These are phyloP conservation scores for Climacium dendroides DNA, from an alignment of 225 moss, liverwort and hornwort species.

Conservation along the genomic window DNA sequence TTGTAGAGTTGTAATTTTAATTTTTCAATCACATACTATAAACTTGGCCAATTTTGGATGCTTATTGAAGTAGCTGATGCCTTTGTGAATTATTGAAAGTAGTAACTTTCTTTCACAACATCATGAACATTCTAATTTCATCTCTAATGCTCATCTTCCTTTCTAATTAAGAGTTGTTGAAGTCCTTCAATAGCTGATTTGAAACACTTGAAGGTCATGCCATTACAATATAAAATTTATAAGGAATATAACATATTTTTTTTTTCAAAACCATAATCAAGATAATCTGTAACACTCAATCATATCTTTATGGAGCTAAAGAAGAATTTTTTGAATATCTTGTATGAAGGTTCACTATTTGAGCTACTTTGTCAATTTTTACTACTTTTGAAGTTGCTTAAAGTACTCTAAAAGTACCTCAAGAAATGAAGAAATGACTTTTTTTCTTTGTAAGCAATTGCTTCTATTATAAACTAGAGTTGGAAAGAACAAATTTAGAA, in stretches of 20 bases:
- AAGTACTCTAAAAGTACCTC: not conserved
- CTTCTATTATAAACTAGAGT: not conserved
- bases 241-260: fast-evolving
- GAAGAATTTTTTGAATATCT: not conserved
- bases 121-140: not conserved
- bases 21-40: fast-evolving
- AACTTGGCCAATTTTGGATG: not conserved
- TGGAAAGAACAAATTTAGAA: not conserved
- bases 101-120: not conserved
- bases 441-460: not conserved
- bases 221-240: not conserved
- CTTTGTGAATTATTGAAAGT: not conserved
- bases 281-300: not conserved
- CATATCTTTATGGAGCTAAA: not conserved
- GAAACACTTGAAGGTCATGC: not conserved
- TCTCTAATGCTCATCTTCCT: not conserved
- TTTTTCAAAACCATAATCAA: not conserved
- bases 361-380: not conserved
- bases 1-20: not conserved
- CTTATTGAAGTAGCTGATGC: not conserved
- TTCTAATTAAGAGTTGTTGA: fast-evolving
- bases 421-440: not conserved
- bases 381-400: not conserved
- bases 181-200: not conserved
- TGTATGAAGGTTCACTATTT: not conserved